These are phyloP conservation scores for Chalciporus pseudorubinellus DNA, from an alignment of 768 basidiomycete species.

Conservation along the genomic window DNA sequence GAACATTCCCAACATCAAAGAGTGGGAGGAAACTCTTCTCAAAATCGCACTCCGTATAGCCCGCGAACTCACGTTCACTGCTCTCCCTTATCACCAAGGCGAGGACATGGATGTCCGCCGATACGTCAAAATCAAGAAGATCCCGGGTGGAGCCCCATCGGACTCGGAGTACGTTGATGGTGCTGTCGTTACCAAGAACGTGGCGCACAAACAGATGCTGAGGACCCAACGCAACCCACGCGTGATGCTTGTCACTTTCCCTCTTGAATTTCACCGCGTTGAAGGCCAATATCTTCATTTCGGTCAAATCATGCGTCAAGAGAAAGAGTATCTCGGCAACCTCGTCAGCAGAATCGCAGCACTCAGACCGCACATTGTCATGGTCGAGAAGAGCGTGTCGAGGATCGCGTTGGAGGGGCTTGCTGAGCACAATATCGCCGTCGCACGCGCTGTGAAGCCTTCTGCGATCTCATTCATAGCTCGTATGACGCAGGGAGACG, in stretches of 20 bases:
- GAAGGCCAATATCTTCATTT: slow-evolving; percentile 94
- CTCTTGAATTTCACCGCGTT: slow-evolving; percentile 88
- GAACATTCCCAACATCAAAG: slow-evolving; percentile 72
- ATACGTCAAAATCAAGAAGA: slow-evolving; percentile 98
- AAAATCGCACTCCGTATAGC: slow-evolving; percentile 84
- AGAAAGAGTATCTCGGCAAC: slow-evolving; percentile 89
- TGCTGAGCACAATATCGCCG: slow-evolving; percentile 80
- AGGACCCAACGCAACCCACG: slow-evolving; percentile 80
- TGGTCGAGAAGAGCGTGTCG: slow-evolving; percentile 91
- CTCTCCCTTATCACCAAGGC: slow-evolving; percentile 68
- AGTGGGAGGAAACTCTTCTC: slow-evolving; percentile 88
- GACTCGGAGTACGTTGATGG: slow-evolving; percentile 98
- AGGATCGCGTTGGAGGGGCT: slow-evolving; percentile 86
- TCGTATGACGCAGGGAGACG: slow-evolving; percentile 92
- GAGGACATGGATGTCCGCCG: slow-evolving; percentile 93
- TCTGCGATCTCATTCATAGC: slow-evolving; percentile 85
- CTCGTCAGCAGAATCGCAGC: slow-evolving; percentile 88
- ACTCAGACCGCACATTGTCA: slow-evolving; percentile 85
- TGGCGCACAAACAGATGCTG: slow-evolving; percentile 94
- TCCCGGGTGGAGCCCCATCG: slow-evolving; percentile 86
- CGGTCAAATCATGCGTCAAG: slow-evolving; percentile 86
- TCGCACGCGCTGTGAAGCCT: slow-evolving; percentile 85
- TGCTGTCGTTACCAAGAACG: slow-evolving; percentile 96
- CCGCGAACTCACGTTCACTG: slow-evolving; percentile 77
- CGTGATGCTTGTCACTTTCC: slow-evolving; percentile 95